A percentile compares a stretch with the other conserved stretches of the same genome.
These are phyloP conservation scores for Boletus patriciae DNA, from an alignment of 768 basidiomycete species.

Conservation along the genomic window DNA sequence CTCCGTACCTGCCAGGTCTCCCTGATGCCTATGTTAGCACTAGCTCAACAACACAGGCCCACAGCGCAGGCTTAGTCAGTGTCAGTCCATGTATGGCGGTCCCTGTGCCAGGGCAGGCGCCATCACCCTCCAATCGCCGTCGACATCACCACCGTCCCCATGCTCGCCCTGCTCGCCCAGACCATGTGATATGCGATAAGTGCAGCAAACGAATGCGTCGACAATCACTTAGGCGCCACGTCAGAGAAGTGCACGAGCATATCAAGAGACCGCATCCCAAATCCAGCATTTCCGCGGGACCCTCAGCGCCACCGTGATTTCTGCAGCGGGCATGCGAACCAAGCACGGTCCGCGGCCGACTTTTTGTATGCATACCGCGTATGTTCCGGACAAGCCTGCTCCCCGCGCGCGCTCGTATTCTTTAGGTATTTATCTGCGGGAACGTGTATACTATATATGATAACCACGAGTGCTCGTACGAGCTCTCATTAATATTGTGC, in stretches of 20 bases:
- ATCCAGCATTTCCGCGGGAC: neutral
- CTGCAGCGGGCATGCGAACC: slow-evolving; percentile 4
- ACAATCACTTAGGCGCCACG: slow-evolving; percentile 22
- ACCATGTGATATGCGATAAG: neutral
- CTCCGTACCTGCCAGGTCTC: neutral
- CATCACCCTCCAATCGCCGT: slow-evolving; percentile 2
- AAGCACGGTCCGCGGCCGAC: neutral
- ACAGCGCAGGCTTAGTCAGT: neutral
- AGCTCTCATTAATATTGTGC: neutral
- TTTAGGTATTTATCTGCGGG: neutral
- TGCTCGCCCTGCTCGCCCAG: neutral
- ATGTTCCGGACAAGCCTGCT: neutral
- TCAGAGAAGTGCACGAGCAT: slow-evolving; percentile 17
- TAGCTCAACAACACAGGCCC: neutral
- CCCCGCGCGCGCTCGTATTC: neutral
- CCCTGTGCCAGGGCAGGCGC: slow-evolving; percentile 2
- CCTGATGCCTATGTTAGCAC: neutral
- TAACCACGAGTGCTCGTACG: neutral
- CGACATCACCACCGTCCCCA: neutral
- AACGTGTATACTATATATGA: neutral
- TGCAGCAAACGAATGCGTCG: slow-evolving; percentile 18
- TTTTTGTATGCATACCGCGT: neutral
- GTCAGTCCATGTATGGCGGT: neutral
- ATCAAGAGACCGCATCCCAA: slow-evolving; percentile 16
- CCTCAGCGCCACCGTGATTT: neutral